Evolutionary conservation across 306 rosid genomes (phyloP).

Genomic region (Inga leiocalycina): DNA sequence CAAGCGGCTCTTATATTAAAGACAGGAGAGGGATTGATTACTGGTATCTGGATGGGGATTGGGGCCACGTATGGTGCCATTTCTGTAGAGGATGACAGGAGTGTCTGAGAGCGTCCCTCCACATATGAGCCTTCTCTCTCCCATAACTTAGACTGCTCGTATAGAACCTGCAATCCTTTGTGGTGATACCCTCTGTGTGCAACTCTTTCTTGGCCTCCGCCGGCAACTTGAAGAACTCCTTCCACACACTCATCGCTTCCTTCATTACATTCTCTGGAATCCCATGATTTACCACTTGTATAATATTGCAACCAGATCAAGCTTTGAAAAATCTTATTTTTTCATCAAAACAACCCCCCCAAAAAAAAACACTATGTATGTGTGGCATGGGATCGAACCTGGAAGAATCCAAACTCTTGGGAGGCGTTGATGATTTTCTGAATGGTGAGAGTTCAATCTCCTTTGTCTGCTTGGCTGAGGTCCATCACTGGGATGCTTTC

Average conservation of each 20-base stretch:
- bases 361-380: too few species aligned
- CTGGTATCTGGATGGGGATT: not conserved
- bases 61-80: not conserved
- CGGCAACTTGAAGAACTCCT: slow-evolving; percentile 34
- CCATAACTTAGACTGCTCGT: slow-evolving; percentile 2
- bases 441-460: not conserved
- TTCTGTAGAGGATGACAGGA: not conserved
- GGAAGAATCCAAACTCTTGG: slow-evolving; percentile 24
- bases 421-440: slow-evolving; percentile 1
- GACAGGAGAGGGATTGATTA: not conserved
- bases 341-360: too few species aligned
- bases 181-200: slow-evolving; percentile 14
- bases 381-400: not conserved
- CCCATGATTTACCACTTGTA: slow-evolving; percentile 28
- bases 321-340: not conserved
- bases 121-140: not conserved
- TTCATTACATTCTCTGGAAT: slow-evolving; percentile 9
- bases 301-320: not conserved
- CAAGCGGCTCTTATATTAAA: too few species aligned
- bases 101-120: not conserved
- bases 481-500: slow-evolving; percentile 9
- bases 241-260: slow-evolving; percentile 23
- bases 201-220: slow-evolving; percentile 29
- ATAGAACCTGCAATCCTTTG: slow-evolving; percentile 8
- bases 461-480: not conserved